Evolutionary conservation across 73 alveolate species (phyloP).

Genomic region (Paramecium sonneborni): DNA sequence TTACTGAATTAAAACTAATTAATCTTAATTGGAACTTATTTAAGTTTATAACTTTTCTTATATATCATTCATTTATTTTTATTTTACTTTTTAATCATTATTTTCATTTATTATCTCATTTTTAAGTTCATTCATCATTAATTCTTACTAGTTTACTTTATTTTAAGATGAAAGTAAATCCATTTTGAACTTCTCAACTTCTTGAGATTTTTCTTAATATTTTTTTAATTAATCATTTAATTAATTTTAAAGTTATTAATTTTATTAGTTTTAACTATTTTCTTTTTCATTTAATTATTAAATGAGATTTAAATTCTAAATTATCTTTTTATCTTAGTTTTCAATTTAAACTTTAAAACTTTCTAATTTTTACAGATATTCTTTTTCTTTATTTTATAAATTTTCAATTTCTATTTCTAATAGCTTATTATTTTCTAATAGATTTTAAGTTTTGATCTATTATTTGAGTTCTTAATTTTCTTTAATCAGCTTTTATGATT

Average conservation of each 20-base stretch:
- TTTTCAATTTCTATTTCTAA: not conserved
- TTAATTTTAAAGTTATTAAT: not conserved
- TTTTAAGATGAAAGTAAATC: not conserved
- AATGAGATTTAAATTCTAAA: not conserved
- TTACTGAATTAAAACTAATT: not conserved
- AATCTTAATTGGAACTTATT: not conserved
- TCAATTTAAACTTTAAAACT: not conserved
- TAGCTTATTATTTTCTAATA: not conserved
- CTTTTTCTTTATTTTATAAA: not conserved
- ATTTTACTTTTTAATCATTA: not conserved
- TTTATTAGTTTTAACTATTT: not conserved
- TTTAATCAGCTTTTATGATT: not conserved
- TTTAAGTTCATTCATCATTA: not conserved
- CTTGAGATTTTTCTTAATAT: not conserved
- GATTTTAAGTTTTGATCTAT: not conserved
- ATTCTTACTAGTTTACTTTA: not conserved
- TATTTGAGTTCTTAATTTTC: not conserved
- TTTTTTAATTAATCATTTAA: not conserved
- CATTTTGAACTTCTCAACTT: not conserved
- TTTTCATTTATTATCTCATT: not conserved
- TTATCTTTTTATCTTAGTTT: not conserved
- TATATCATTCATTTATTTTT: not conserved
- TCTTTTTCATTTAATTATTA: not conserved
- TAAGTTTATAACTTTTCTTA: not conserved
- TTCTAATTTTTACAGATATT: not conserved